Percentiles rank a stretch among this genome's conserved stretches.
phyloP scores from a whole-genome alignment of 306 rosid species.

The Sphenostylis stenocarpa region DNA sequence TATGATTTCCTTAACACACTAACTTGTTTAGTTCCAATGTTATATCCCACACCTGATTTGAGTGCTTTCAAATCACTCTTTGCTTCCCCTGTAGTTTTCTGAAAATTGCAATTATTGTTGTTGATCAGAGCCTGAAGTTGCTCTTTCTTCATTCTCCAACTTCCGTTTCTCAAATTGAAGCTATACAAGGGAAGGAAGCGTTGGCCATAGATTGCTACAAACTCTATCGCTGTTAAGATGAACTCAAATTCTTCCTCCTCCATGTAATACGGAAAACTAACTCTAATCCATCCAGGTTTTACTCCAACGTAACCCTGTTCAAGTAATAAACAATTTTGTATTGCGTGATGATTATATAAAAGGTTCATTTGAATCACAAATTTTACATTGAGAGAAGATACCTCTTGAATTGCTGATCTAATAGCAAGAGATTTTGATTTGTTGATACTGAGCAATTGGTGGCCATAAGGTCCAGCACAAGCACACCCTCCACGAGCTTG shows the following conservation, averaged over 20 bases:
- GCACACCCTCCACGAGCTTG: constrained; percentile 90
- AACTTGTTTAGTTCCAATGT: constrained; percentile 28
- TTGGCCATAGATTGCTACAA: constrained; percentile 66
- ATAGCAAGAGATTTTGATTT: constrained; percentile 43
- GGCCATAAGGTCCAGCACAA: constrained; percentile 92
- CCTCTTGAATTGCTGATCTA: constrained; percentile 64
- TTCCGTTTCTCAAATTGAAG: constrained; percentile 53
- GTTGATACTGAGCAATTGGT: constrained; percentile 57
- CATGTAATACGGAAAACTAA: constrained; percentile 84
- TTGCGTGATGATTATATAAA: too few relatives aligned
- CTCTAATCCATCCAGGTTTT: constrained; percentile 88
- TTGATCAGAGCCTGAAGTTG: constrained; percentile 39
- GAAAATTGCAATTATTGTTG: constrained; percentile 30
- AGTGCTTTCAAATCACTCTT: background rate
- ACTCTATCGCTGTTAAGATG: constrained; percentile 66
- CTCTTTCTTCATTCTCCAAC: constrained; percentile 55
- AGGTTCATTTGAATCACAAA: too few relatives aligned
- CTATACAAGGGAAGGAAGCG: constrained; percentile 61
- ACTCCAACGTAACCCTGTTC: constrained; percentile 67
- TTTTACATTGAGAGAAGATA: constrained; percentile 2
- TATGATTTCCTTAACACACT: constrained; percentile 28
- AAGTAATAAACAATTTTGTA: too few relatives aligned
- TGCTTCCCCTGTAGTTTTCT: background rate
- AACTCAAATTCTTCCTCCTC: constrained; percentile 63
- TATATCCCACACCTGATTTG: background rate